Evolutionary conservation across 2,329 filamentous ascomycete genomes (phyloP), one percentile per base, ranked within the genome.

Genomic region (Trichoderma semiorbis): DNA sequence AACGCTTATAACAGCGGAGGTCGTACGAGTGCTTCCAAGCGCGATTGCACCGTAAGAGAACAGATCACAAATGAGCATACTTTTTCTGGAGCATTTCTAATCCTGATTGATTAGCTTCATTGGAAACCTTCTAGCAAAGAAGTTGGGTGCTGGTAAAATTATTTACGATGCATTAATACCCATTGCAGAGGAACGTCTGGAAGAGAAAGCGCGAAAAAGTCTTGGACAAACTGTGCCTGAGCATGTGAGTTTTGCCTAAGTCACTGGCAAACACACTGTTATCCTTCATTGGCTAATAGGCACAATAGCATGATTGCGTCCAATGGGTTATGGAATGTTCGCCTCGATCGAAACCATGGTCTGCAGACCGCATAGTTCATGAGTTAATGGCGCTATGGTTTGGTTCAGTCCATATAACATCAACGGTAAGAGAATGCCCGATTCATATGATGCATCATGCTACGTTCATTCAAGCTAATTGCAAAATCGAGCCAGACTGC

Each of bases 251-350:
- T 26, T 10, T 28, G 12, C 30, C 14, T 18, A 8, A 30, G 7
- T 12, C 14, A 8, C 10, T 5, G 14, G 12, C 6, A 24, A 5
- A 5, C 21, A 43, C 5, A 36, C 1, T 5, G 3, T 36, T 8
- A n/a, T 36, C 14, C 39, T 28, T 57, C 16, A n/a, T 16, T 28
- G 2, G n/a, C 63, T 65, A 28, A 66, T 24, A 28, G 8, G 7
- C 11, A 28, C 24, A 10, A 55, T 21, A 66, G 63, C 63, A 66
- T 66, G 63, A 66, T 32, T 66, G 63, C 47, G 55, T 66, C 10
- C 63, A 66, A 66, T 66, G 63, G 63, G 47, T 66, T 5, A 66
- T 66, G 43, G 63, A 66, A 16, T 55, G 63, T 5, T 66, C 63
- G 10, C 63, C 47, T 7, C 47, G 47, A 14, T 55, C 63, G 28